phyloP scores from a whole-genome alignment of 2,329 filamentous ascomycete genomes.

The Sporothrix dimorphospora region DNA sequence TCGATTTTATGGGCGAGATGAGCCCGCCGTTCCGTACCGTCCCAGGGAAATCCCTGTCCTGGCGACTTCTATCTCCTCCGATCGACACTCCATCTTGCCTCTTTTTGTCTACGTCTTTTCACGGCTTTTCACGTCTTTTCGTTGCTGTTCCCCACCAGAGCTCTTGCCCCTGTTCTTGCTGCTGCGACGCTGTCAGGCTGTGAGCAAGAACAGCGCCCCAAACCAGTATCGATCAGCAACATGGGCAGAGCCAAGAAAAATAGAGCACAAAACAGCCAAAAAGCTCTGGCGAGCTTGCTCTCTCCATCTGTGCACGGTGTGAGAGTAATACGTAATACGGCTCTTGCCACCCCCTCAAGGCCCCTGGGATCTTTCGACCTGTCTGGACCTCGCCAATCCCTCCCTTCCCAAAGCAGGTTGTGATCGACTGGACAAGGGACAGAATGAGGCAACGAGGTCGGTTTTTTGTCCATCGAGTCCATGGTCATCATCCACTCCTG shows the following conservation, averaged over 20 bases:
- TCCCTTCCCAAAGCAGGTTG: background rate
- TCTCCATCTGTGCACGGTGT: background rate
- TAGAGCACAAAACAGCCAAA: too few species aligned
- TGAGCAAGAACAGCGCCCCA: background rate
- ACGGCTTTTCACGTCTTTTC: too few species aligned
- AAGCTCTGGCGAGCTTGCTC: background rate
- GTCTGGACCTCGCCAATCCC: background rate
- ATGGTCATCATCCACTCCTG: background rate
- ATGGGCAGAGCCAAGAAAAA: too few species aligned
- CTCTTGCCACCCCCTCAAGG: background rate
- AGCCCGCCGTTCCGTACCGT: constrained; percentile 6
- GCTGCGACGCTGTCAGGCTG: background rate
- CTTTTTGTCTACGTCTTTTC: background rate
- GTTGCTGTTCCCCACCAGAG: background rate
- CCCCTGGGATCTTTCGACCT: background rate
- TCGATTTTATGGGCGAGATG: too few species aligned
- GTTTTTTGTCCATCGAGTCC: background rate
- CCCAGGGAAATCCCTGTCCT: constrained; percentile 17
- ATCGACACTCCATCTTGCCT: constrained; percentile 3
- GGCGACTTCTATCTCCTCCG: background rate
- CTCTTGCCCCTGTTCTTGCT: background rate
- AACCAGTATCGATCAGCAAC: background rate
- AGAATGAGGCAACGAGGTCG: constrained; percentile 1
- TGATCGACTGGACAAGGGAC: constrained; percentile 15
- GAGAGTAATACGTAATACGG: background rate